Evolutionary conservation across 805 yeast genomes (phyloP).

Genomic region (Zygotorulaspora danielsina): DNA sequence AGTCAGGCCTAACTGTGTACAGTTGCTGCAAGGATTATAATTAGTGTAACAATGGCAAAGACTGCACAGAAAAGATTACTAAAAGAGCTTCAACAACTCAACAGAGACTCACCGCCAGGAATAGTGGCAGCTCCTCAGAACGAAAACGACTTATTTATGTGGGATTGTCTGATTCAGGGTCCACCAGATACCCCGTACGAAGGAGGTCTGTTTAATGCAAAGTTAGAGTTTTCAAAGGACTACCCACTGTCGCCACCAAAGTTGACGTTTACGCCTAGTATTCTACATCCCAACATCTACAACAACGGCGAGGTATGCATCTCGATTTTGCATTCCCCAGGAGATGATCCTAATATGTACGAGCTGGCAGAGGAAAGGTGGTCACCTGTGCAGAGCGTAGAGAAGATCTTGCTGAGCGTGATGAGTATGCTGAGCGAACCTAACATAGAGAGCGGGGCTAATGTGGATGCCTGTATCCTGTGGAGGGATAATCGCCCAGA

Average conservation of each 20-base stretch:
- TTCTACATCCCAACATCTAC: constrained; percentile 91
- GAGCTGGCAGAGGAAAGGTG: constrained; percentile 95
- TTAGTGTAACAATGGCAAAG: constrained; percentile 36
- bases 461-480: constrained; percentile 70
- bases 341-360: constrained; percentile 94
- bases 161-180: constrained; percentile 85
- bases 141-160: constrained; percentile 66
- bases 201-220: constrained; percentile 82
- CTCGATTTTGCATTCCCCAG: constrained; percentile 91
- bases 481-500: constrained; percentile 82
- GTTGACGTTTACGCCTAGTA: constrained; percentile 69
- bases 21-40: too few species aligned
- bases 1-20: too few species aligned
- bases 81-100: constrained; percentile 83
- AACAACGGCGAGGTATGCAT: constrained; percentile 95
- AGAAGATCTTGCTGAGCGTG: constrained; percentile 87
- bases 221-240: constrained; percentile 66
- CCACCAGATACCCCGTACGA: constrained; percentile 83
- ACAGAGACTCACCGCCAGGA: constrained; percentile 89
- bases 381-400: constrained; percentile 98
- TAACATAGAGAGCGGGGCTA: constrained; percentile 93
- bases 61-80: constrained; percentile 85
- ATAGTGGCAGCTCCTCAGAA: constrained; percentile 86
- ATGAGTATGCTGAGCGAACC: constrained; percentile 97
- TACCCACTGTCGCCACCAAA: constrained; percentile 82